A percentile compares a stretch with the other conserved stretches of the same genome.
Evolutionary conservation across 2,329 filamentous ascomycete species (phyloP).

Genomic region (Lecanoromycetidae sp.): DNA sequence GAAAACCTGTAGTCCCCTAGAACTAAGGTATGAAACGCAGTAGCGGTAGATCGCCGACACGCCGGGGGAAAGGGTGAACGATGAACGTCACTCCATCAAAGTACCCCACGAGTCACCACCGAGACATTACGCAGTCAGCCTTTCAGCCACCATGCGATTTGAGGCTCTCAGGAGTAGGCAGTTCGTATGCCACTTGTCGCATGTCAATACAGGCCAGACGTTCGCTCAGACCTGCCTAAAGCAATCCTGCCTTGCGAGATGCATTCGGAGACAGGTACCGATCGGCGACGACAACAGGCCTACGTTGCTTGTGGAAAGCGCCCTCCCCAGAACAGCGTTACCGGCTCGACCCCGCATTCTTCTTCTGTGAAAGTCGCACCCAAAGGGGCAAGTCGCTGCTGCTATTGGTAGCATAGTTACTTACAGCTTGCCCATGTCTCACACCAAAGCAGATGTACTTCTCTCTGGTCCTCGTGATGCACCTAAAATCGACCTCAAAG

Average conservation of each 20-base stretch:
- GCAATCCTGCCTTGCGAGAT: not conserved
- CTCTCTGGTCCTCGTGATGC: constrained; percentile 9
- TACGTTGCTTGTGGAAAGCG: not conserved
- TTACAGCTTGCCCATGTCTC: constrained; percentile 4
- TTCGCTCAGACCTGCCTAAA: not conserved
- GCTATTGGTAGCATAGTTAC: constrained; percentile 6
- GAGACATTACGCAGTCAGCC: not conserved
- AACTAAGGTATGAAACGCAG: not conserved
- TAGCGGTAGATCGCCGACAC: not conserved
- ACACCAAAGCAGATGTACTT: constrained; percentile 9
- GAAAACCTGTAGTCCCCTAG: too few relatives aligned
- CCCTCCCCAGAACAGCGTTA: not conserved
- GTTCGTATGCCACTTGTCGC: not conserved
- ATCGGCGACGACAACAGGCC: constrained; percentile 4
- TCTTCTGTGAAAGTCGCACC: constrained; percentile 2
- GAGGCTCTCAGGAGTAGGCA: not conserved
- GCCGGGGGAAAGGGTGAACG: not conserved
- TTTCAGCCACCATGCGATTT: not conserved
- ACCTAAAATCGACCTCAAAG: not conserved
- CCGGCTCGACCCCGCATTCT: constrained; percentile 12
- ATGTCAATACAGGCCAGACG: not conserved
- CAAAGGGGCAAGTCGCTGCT: constrained; percentile 11
- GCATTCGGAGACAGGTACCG: not conserved
- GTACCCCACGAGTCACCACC: constrained; percentile 3
- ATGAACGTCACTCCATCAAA: constrained; percentile 1